These are phyloP conservation scores for Penium margaritaceum DNA, from an alignment of 139 green algal genomes.

Conservation along the genomic window DNA sequence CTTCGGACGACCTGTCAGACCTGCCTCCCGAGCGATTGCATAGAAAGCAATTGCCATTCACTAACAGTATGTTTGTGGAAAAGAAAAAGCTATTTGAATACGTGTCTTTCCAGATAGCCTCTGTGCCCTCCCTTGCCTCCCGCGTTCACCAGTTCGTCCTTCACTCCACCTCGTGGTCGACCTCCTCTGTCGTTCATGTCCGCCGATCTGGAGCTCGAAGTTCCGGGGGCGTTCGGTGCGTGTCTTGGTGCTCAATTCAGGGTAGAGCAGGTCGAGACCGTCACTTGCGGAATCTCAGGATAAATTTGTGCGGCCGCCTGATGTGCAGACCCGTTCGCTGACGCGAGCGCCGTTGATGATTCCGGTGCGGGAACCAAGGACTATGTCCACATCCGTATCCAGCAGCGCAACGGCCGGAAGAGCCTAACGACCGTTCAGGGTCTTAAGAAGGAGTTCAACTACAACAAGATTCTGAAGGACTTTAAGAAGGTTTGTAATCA, in stretches of 20 bases:
- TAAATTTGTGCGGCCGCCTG: not conserved
- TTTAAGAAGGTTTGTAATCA: constrained; percentile 98
- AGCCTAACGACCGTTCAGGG: constrained; percentile 87
- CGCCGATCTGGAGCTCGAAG: constrained; percentile 6
- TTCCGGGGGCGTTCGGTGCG: not conserved
- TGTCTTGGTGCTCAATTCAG: not conserved
- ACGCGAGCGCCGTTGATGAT: constrained; percentile 36
- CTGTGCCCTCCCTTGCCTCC: too few relatives aligned
- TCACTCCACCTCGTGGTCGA: too few relatives aligned
- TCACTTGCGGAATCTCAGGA: not conserved
- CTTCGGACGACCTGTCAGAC: too few relatives aligned
- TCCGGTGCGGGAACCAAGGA: constrained; percentile 33
- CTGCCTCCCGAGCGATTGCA: too few relatives aligned
- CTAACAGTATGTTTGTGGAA: too few relatives aligned
- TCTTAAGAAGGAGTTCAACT: constrained; percentile 78
- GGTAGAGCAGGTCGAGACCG: not conserved
- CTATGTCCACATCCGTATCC: constrained; percentile 72
- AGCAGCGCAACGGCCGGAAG: constrained; percentile 96
- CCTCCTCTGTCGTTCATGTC: constrained; percentile 11
- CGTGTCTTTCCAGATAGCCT: too few relatives aligned
- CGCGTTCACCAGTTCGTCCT: too few relatives aligned
- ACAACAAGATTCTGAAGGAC: constrained; percentile 97
- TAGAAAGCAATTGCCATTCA: too few relatives aligned
- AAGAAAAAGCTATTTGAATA: too few relatives aligned
- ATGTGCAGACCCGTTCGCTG: constrained; percentile 46